phyloP scores from a whole-genome alignment of 148 eudicot species.

The Nyssa sinensis region DNA sequence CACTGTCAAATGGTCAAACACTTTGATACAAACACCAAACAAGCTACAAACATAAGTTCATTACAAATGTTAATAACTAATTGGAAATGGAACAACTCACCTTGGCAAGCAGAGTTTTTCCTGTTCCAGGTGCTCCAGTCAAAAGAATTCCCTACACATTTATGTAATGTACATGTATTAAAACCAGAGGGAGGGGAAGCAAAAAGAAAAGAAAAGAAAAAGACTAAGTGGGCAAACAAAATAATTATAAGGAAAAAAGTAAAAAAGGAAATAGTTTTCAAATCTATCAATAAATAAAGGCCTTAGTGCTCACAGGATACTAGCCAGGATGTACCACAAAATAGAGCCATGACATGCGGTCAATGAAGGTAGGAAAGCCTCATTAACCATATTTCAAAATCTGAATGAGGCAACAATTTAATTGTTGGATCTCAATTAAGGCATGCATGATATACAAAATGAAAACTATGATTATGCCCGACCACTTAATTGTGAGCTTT shows the following conservation, averaged over 20 bases:
- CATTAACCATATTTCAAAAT: background rate
- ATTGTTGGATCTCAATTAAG: background rate
- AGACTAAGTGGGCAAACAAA: background rate
- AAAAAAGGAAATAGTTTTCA: background rate
- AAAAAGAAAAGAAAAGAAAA: background rate
- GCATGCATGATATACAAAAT: background rate
- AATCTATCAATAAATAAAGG: too few species aligned
- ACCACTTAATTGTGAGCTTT: background rate
- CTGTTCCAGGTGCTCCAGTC: conserved; percentile 98
- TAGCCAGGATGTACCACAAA: background rate
- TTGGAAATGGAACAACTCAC: conserved; percentile 30
- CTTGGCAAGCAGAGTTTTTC: conserved; percentile 97
- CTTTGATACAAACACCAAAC: background rate
- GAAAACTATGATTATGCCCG: background rate
- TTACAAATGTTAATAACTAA: background rate
- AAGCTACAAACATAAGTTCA: too few species aligned
- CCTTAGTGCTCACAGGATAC: too few species aligned
- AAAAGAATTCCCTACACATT: conserved; percentile 87
- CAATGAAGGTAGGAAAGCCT: background rate
- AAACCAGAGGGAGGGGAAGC: too few species aligned
- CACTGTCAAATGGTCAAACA: too few species aligned
- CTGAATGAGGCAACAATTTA: background rate
- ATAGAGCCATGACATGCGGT: background rate
- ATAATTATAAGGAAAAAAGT: background rate
- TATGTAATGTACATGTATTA: background rate